Conservation (phyloP, 768 basidiomycete species). For the Trametes maxima region DNA sequence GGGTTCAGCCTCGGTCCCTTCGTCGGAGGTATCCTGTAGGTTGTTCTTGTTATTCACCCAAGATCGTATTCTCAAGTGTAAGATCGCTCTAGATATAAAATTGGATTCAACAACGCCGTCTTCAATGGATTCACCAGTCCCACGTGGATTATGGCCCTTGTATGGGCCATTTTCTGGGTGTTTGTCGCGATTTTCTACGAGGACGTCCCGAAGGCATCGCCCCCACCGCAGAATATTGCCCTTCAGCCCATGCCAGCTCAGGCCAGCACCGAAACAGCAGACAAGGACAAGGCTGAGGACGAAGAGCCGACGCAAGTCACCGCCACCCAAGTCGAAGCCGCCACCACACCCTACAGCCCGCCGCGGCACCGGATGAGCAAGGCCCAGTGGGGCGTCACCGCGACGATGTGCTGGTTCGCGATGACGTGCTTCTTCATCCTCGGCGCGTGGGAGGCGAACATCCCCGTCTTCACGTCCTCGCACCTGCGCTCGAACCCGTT, state of each 20-base stretch:
- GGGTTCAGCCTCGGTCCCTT: constrained; percentile 69
- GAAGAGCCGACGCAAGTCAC: constrained; percentile 6
- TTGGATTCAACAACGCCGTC: constrained; percentile 55
- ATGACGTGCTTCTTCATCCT: constrained; percentile 74
- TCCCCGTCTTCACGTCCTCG: constrained; percentile 55
- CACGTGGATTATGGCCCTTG: constrained; percentile 62
- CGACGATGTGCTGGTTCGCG: constrained; percentile 71
- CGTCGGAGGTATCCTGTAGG: constrained; percentile 56
- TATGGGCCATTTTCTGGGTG: constrained; percentile 57
- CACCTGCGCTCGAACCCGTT: constrained; percentile 38
- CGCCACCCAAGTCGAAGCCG: constrained; percentile 2
- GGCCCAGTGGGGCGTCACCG: constrained; percentile 53
- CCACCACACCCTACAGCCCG: background rate
- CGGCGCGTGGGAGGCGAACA: constrained; percentile 69
- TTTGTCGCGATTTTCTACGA: constrained; percentile 35
- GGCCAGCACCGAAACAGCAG: background rate
- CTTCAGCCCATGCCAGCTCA: constrained; percentile 10
- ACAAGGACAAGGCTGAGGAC: constrained; percentile 8
- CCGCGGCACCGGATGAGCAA: constrained; percentile 14
- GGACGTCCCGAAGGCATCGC: constrained; percentile 30
- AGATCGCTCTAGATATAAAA: constrained; percentile 41
- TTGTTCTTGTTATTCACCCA: background rate
- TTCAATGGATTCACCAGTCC: constrained; percentile 74
- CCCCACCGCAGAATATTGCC: constrained; percentile 3
- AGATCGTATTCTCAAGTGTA: background rate